A percentile compares a stretch with the other conserved stretches of the same genome.
These are phyloP conservation scores for Angophora floribunda DNA, from an alignment of 345 rosid genomes.

Conservation along the genomic window DNA sequence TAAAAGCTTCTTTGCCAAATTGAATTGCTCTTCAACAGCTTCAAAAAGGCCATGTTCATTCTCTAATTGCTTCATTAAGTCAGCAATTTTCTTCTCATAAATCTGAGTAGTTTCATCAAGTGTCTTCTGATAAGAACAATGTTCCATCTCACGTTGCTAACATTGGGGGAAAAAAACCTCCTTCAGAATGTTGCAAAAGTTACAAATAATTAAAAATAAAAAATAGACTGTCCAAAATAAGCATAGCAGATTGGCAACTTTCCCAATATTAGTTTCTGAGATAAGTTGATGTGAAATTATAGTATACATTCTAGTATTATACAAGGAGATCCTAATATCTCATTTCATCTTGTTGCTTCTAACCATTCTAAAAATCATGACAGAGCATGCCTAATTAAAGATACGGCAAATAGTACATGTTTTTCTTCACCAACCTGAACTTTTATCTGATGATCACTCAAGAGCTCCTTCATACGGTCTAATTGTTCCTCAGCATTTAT, in stretches of 20 bases:
- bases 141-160: constrained; percentile 51
- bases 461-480: constrained; percentile 30
- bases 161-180: background rate
- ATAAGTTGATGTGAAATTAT: background rate
- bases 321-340: background rate
- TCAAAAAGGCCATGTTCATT: constrained; percentile 36
- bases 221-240: background rate
- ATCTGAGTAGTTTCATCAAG: constrained; percentile 54
- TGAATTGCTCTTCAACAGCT: constrained; percentile 39
- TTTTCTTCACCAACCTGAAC: constrained; percentile 51
- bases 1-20: constrained; percentile 27
- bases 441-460: constrained; percentile 42
- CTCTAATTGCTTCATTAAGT: constrained; percentile 48
- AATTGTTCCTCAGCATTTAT: constrained; percentile 38
- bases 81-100: constrained; percentile 60
- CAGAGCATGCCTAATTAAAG: background rate
- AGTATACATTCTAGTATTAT: background rate
- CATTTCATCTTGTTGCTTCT: background rate
- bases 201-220: background rate
- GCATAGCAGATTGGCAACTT: background rate
- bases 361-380: background rate
- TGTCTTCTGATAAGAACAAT: constrained; percentile 52
- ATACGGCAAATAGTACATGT: background rate
- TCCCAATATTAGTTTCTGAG: background rate
- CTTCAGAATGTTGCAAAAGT: background rate